phyloP scores from a whole-genome alignment of 345 rosid species.

The Populus alba region DNA sequence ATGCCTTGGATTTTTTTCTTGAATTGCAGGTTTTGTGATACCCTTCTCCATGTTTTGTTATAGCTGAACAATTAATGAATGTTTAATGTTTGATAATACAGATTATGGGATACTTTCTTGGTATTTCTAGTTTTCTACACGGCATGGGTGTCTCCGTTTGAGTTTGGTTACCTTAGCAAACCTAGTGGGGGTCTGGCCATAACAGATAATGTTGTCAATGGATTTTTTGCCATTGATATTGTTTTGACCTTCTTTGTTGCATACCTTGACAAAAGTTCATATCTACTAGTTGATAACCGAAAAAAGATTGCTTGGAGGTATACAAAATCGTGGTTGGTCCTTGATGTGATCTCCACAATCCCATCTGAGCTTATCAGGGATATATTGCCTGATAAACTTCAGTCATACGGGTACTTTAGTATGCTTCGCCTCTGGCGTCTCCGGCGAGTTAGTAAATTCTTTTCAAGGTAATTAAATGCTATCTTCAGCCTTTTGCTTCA shows the following conservation, averaged over 20 bases:
- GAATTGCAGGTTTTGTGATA: neutral
- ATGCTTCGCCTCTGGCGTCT: constrained; percentile 96
- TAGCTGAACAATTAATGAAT: neutral
- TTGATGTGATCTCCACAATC: constrained; percentile 67
- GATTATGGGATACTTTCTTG: constrained; percentile 67
- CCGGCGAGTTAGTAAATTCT: constrained; percentile 66
- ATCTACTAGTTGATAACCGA: constrained; percentile 58
- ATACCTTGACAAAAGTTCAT: constrained; percentile 61
- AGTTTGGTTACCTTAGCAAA: constrained; percentile 56
- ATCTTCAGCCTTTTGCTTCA: neutral
- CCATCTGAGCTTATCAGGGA: constrained; percentile 57
- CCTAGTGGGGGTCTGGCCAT: constrained; percentile 48
- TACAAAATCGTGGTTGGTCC: constrained; percentile 45
- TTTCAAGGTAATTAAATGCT: constrained; percentile 41
- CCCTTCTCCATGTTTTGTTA: neutral
- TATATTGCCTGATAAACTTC: constrained; percentile 42
- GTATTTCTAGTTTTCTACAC: constrained; percentile 77
- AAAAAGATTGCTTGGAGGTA: constrained; percentile 65
- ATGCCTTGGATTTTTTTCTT: neutral
- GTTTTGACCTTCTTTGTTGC: constrained; percentile 78
- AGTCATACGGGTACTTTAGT: constrained; percentile 59
- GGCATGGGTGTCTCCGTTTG: constrained; percentile 91
- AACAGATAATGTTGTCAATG: constrained; percentile 62
- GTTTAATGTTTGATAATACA: constrained; percentile 26
- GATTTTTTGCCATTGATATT: constrained; percentile 64